Evolutionary conservation across 345 rosid genomes (phyloP).

Genomic region (Leavenworthia alabamica): DNA sequence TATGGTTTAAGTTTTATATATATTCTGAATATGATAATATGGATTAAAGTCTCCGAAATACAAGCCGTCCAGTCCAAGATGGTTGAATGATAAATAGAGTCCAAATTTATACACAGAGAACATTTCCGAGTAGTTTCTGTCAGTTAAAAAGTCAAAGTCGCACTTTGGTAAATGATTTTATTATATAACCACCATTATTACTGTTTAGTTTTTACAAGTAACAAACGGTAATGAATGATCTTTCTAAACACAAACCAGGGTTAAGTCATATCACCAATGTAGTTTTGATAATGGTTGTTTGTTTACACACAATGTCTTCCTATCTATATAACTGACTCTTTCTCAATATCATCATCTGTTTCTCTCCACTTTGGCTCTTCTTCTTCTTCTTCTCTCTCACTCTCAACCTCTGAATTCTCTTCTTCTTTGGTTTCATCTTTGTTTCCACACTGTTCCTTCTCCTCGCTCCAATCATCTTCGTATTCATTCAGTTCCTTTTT

Average conservation of each 20-base stretch:
- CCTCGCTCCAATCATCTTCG: conserved; percentile 11
- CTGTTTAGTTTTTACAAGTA: neutral
- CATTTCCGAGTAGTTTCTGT: neutral
- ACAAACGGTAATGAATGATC: neutral
- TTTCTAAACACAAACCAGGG: neutral
- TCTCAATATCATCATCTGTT: conserved; percentile 18
- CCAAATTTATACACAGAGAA: neutral
- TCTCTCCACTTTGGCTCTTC: conserved; percentile 34
- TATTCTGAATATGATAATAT: too few relatives aligned
- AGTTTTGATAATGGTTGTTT: neutral
- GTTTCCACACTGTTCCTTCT: conserved; percentile 10
- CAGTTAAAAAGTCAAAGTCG: neutral
- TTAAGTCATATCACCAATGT: neutral
- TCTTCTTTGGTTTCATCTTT: conserved; percentile 12
- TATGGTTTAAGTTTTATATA: too few relatives aligned
- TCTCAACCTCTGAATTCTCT: conserved; percentile 22
- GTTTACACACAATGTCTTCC: conserved; percentile 1
- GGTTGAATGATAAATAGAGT: neutral
- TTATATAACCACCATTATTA: too few relatives aligned
- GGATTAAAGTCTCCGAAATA: neutral
- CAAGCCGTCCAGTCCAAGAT: conserved; percentile 16
- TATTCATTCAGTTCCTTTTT: neutral
- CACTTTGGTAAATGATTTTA: conserved; percentile 12
- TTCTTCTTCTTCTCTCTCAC: conserved; percentile 15
- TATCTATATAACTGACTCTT: conserved; percentile 4